These are phyloP conservation scores for Chlorociboria aeruginascens DNA, from an alignment of 495 filamentous ascomycete genomes.

Conservation along the genomic window DNA sequence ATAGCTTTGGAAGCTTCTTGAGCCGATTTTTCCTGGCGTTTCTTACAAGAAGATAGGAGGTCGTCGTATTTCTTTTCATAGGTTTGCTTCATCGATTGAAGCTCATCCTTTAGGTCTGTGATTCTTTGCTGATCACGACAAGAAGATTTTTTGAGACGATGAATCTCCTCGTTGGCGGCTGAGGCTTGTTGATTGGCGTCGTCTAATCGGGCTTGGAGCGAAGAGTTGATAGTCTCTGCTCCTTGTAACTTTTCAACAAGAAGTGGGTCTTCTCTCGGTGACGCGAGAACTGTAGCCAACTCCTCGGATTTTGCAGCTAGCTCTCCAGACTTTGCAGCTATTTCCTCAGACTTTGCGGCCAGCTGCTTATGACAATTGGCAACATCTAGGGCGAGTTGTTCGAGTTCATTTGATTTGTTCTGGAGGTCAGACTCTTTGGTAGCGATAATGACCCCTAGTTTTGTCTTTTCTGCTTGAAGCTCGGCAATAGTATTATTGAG, in stretches of 20 bases:
- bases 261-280: slow-evolving; percentile 4
- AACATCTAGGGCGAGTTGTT: slow-evolving; percentile 18
- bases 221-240: slow-evolving; percentile 5
- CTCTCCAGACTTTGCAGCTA: neutral
- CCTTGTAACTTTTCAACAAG: slow-evolving; percentile 8
- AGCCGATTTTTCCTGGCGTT: slow-evolving; percentile 3
- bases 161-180: slow-evolving; percentile 15
- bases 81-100: slow-evolving; percentile 9
- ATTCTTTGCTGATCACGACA: slow-evolving; percentile 12
- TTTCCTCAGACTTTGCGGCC: slow-evolving; percentile 1
- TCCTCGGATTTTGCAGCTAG: slow-evolving; percentile 6
- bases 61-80: slow-evolving; percentile 15
- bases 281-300: slow-evolving; percentile 1
- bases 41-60: too few species aligned
- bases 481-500: slow-evolving; percentile 11
- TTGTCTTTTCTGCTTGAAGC: slow-evolving; percentile 7
- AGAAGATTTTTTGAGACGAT: slow-evolving; percentile 9
- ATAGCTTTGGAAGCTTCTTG: slow-evolving; percentile 6
- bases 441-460: neutral
- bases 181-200: slow-evolving; percentile 11
- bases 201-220: slow-evolving; percentile 10
- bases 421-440: slow-evolving; percentile 6
- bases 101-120: slow-evolving; percentile 14
- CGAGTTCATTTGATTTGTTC: slow-evolving; percentile 8
- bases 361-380: slow-evolving; percentile 8